phyloP scores from a whole-genome alignment of 1,139 yeast species.

The Saccharomyces hybrid region DNA sequence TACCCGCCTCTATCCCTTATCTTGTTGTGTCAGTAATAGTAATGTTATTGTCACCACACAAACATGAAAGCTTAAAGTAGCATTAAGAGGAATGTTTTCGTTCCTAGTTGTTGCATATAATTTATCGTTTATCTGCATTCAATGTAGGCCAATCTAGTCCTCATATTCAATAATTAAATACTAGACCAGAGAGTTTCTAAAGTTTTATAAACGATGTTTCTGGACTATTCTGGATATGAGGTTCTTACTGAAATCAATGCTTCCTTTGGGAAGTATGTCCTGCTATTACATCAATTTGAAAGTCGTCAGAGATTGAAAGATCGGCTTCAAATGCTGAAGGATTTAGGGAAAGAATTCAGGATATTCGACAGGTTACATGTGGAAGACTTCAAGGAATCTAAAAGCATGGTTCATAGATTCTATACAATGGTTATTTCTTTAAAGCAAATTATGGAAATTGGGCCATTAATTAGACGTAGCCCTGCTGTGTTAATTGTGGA shows the following conservation, averaged over 20 bases:
- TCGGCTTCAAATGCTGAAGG: background rate
- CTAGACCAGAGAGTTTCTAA: slow-evolving; percentile 3
- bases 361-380: background rate
- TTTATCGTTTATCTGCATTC: too few species aligned
- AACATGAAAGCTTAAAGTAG: background rate
- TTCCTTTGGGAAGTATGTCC: background rate
- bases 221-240: background rate
- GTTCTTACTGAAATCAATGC: background rate
- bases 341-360: background rate
- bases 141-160: too few species aligned
- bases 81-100: too few species aligned
- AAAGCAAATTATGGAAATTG: background rate
- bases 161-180: too few species aligned
- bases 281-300: background rate
- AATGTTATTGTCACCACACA: background rate
- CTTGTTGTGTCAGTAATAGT: background rate
- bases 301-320: background rate
- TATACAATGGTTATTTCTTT: background rate
- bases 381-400: background rate
- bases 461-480: background rate
- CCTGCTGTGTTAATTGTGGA: background rate
- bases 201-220: background rate
- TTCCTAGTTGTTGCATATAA: too few species aligned
- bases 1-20: background rate
- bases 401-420: background rate